Base-by-base conservation (phyloP, 2,329 filamentous ascomycete genomes). In the Aspergillus floridensis region DNA sequence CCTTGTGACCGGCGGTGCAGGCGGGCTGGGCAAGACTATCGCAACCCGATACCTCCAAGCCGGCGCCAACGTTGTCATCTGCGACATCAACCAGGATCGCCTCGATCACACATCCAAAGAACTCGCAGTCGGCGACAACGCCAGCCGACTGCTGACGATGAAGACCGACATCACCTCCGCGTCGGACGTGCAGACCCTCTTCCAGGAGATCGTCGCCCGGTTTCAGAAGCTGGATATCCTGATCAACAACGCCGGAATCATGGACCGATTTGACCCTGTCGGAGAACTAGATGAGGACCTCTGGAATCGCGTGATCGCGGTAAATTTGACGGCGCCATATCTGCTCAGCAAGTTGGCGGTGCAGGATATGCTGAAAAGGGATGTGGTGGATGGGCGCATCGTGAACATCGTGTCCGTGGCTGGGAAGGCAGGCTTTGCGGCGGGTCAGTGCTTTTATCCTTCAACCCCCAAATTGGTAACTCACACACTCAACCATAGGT, bases 261-360 rank as follows among this genome's bases (percentile, higher is more conserved):
- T 84, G 75, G 85, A 87, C 66, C 74, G 72, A 29, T 84, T 86
- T 63, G 80, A 83, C 48, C 79, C 82, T 0, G 81, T 81, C 0
- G 84, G 80, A 16, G 75, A 76, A 7, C 69, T 80, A 53, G 75
- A 80, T 21, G 74, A 76, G 59, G 71, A 70, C 1, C 65, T 78
- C 1, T 87, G 83, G 84, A 79, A 86, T 60, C 74, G 74, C 4
- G 80, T 86, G 5, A 76, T 88, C 38, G 77, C 76, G 12, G 73
- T 86, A 60, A 87, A 87, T 64, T 70, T 86, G 38, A 86, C 82
- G 5, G 84, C 82, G 0, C 77, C 82, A 0, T 84, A 81, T 57
- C 67, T 86, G 49, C 73, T 83, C 52, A 81, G 77, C 57, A 83
- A 84, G 67, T 69, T 79, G 4, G 82, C 81, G 7, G 76, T 86